Evolutionary conservation across 2,329 filamentous ascomycete species (phyloP), one percentile per base, ranked within the genome.

Genomic region (Talaromyces marneffei): DNA sequence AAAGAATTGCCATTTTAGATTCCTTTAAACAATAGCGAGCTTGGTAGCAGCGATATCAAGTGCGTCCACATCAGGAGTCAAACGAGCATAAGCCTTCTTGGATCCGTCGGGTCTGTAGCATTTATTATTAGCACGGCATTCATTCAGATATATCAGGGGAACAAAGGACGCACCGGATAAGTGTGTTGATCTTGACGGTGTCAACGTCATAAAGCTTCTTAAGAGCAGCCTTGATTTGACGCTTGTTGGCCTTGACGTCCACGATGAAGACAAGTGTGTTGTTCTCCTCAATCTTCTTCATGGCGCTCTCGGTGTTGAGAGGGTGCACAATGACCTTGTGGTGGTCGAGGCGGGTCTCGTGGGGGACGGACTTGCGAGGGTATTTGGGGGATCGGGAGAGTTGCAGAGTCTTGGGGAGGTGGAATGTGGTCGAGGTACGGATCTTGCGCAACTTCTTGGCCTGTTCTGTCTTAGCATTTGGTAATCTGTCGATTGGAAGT

Each of bases 211-310:
- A 99, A 71, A 97, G 89, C 88, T 94, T 96, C 92, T 97, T 99
- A 71, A 99, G 84, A 67, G 93, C 90, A 74, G 87, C 85, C 87
- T 97, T 97, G 84, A 99, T 99, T 85, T 99, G 94, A 78, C 92
- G 88, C 91, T 99, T 99, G 88, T 99, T 99, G 80, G 93, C 88
- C 89, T 95, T 95, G 80, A 93, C 83, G 72, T 97, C 90, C 76
- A 95, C 91, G 72, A 96, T 96, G 86, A 97, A 97, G 78, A 96
- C 91, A 58, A 99, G 87, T 71, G 94, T 99, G 87, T 99, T 99
- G 88, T 99, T 92, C 89, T 99, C 94, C 86, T 99, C 94, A 73
- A 99, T 97, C 90, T 97, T 97, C 91, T 99, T 99, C 93, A 99
- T 97, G 76, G 95, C 94, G 77, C 89, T 94, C 89, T 99, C 94